Base-by-base conservation (phyloP, 2,329 filamentous ascomycete species). In the Hortaea werneckii region DNA sequence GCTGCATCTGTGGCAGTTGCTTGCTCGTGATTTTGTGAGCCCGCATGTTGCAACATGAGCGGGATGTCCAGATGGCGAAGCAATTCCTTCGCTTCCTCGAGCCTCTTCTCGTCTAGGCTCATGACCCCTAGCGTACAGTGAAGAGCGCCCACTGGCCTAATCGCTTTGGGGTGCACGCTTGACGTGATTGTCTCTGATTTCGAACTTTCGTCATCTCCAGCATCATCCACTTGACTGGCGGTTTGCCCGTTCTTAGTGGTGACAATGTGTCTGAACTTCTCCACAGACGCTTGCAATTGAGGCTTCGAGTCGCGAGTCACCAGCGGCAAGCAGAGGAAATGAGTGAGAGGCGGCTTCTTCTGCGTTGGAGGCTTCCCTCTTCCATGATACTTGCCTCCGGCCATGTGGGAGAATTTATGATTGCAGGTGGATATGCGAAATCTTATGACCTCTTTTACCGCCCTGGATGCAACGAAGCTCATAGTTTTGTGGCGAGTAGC, bases 121-220 rank as follows among this genome's bases (percentile, higher is more conserved):
- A 95, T 89, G 1, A 94, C 85, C 0, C 88, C 89, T 0, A 95
- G 72, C 0, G 89, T 95, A 2, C 94, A 70, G 65, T 96, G 90
- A 41, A 95, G 66, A 1, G 87, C 88, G 0, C 86, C 85, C 0
- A 86, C 66, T 0, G 87, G 87, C 28, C 88, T 73, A 42, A 95
- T 69, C 1, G 87, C 87, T 45, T 75, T 75, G 8, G 57, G 53
- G 43, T 58, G 54, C 12, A 62, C 48, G 9, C 32, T 39, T 11
- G 48, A 40, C 7, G 37, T 10, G 11, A 41, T 35, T 40, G 43
- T 27, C 27, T 41, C 40, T 10, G 28, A 37, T 12, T 40, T 10
- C 7, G 32, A 13, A 29, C 10, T 7, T 20, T 13, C 9, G 6
- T 30, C 26, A 11, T 42, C 41, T 28, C 10, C 37, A 9, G 28